phyloP scores from a whole-genome alignment of 257 asterid species.

The Scutellaria minor region DNA sequence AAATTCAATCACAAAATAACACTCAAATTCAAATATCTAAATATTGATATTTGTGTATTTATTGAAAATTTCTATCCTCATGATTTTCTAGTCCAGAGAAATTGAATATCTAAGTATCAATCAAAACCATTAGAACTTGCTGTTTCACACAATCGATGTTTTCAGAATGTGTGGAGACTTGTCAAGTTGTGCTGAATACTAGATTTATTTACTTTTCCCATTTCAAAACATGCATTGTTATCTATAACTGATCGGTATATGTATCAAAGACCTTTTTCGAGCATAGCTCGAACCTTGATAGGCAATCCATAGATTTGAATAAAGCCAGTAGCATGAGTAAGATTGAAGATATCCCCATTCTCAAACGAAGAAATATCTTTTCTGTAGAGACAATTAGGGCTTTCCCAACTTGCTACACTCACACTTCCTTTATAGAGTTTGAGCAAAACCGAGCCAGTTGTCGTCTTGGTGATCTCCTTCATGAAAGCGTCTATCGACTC shows the following conservation, averaged over 20 bases:
- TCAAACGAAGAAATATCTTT: not conserved
- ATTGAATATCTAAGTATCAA: no score
- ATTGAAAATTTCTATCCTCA: no score
- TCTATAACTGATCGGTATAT: no score
- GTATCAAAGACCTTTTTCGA: not conserved
- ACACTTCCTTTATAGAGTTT: not conserved
- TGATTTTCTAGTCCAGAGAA: no score
- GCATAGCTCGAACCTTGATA: not conserved
- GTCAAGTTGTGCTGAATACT: no score
- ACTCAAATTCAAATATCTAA: no score
- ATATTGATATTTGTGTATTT: no score
- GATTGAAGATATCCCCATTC: not conserved
- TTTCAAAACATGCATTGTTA: no score
- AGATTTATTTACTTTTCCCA: no score
- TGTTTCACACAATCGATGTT: no score
- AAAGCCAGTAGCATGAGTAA: not conserved
- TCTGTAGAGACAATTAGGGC: not conserved
- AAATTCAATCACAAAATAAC: not conserved
- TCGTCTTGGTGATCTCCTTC: not conserved
- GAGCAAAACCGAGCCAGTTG: not conserved
- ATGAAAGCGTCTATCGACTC: not conserved
- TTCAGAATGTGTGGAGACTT: no score
- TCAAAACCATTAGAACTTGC: no score
- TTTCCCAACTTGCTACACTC: not conserved
- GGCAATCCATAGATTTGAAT: constrained; percentile 2